Evolutionary conservation across 805 yeast species (phyloP).

Genomic region (Vanderwaltozyma polyspora): DNA sequence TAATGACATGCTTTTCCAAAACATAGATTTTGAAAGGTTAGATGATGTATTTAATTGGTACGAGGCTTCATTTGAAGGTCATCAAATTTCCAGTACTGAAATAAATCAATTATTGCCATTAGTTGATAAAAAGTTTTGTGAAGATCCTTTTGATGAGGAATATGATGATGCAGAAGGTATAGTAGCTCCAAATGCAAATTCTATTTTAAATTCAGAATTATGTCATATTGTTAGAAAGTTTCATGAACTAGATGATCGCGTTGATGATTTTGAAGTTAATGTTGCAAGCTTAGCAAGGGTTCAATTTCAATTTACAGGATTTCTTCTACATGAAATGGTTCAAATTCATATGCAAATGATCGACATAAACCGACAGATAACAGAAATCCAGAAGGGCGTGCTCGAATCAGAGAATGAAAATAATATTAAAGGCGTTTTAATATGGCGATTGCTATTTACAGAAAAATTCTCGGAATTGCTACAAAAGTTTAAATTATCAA

Average conservation of each 20-base stretch:
- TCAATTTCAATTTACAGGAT: slow-evolving; percentile 28
- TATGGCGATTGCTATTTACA: slow-evolving; percentile 22
- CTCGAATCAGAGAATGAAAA: slow-evolving; percentile 10
- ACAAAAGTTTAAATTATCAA: slow-evolving; percentile 22
- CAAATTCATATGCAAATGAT: slow-evolving; percentile 24
- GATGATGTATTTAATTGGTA: slow-evolving; percentile 22
- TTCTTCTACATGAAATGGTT: slow-evolving; percentile 26
- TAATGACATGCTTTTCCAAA: slow-evolving; percentile 23
- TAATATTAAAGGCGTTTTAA: slow-evolving; percentile 18
- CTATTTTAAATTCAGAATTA: slow-evolving; percentile 21
- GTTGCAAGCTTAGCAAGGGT: slow-evolving; percentile 28
- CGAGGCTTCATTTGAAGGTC: slow-evolving; percentile 3
- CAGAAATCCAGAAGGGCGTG: slow-evolving; percentile 18
- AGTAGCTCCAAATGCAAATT: slow-evolving; percentile 23
- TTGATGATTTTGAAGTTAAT: slow-evolving; percentile 27
- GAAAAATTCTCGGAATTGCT: slow-evolving; percentile 19
- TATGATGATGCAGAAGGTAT: slow-evolving; percentile 20
- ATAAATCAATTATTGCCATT: slow-evolving; percentile 11
- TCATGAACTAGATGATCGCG: slow-evolving; percentile 24
- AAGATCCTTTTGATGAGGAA: slow-evolving; percentile 24
- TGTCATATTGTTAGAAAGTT: slow-evolving; percentile 24
- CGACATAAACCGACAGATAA: slow-evolving; percentile 23
- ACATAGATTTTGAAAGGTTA: slow-evolving; percentile 23
- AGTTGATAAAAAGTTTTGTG: slow-evolving; percentile 23
- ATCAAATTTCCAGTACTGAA: slow-evolving; percentile 8